phyloP scores from a whole-genome alignment of 1,284 basidiomycete genomes.

The Phellinidium pouzarii region DNA sequence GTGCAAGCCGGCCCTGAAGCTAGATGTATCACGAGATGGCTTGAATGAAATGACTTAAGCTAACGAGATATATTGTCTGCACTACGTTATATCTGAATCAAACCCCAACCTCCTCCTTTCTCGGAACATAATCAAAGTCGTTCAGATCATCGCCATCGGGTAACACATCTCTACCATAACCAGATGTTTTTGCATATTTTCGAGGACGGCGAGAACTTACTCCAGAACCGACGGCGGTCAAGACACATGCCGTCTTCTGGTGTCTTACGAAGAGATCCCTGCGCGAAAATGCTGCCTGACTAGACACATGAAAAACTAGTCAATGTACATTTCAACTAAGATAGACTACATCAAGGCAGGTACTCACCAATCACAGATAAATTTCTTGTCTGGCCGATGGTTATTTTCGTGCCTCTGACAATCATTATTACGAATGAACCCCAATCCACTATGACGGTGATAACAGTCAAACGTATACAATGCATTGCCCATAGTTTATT shows the following conservation, averaged over 20 bases:
- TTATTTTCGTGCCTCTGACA: slow-evolving; percentile 65
- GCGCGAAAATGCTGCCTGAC: slow-evolving; percentile 17
- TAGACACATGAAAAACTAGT: background rate
- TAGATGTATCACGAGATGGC: no score
- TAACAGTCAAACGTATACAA: slow-evolving; percentile 12
- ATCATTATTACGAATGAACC: slow-evolving; percentile 66
- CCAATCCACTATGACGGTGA: slow-evolving; percentile 37
- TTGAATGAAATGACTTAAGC: no score
- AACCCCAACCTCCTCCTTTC: background rate
- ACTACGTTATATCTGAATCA: background rate
- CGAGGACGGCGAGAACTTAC: background rate
- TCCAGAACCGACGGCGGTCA: background rate
- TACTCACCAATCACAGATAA: slow-evolving; percentile 34
- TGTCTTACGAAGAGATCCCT: slow-evolving; percentile 19
- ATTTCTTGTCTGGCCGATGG: slow-evolving; percentile 52
- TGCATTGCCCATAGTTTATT: background rate
- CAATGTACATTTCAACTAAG: background rate
- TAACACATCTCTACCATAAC: background rate
- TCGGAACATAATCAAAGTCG: slow-evolving; percentile 16
- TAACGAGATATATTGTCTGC: no score
- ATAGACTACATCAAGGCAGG: background rate
- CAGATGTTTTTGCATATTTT: background rate
- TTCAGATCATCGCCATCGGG: slow-evolving; percentile 14
- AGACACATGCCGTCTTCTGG: slow-evolving; percentile 16
- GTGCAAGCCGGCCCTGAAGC: slow-evolving; percentile 8